Conservation (phyloP, 140 eudicot genomes). For the Cichorium intybus region DNA sequence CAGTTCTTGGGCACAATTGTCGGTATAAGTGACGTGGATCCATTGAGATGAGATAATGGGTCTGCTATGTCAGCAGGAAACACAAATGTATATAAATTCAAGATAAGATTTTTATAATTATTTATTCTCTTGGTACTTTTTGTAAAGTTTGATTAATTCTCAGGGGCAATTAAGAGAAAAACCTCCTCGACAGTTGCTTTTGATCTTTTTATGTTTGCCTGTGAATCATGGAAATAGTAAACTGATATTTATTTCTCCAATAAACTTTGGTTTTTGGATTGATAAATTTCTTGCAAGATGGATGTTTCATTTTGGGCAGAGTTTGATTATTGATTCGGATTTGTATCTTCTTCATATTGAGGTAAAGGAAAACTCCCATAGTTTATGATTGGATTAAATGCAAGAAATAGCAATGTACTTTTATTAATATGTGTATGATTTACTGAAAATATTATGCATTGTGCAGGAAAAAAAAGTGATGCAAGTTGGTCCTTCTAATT, state of each 20-base stretch:
- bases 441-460: not conserved
- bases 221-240: slow-evolving; percentile 87
- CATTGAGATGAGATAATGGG: slow-evolving; percentile 23
- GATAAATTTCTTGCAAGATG: slow-evolving; percentile 67
- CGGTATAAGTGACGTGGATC: too few relatives aligned
- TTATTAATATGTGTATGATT: too few relatives aligned
- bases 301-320: slow-evolving; percentile 70
- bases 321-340: slow-evolving; percentile 80
- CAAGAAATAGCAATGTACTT: too few relatives aligned
- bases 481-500: slow-evolving; percentile 46
- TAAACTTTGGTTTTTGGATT: slow-evolving; percentile 68
- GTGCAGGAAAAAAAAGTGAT: slow-evolving; percentile 44
- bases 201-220: slow-evolving; percentile 68
- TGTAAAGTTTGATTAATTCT: not conserved
- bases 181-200: slow-evolving; percentile 29
- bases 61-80: slow-evolving; percentile 34
- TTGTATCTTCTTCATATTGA: slow-evolving; percentile 82
- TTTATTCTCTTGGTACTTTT: not conserved
- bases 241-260: slow-evolving; percentile 62
- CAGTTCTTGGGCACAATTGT: too few relatives aligned
- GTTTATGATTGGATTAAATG: not conserved
- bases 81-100: slow-evolving; percentile 33
- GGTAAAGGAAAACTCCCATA: slow-evolving; percentile 28
- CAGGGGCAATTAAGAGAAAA: slow-evolving; percentile 36
- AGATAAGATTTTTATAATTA: not conserved